These are phyloP conservation scores for Microcos paniculata DNA, from an alignment of 345 rosid genomes.

Conservation along the genomic window DNA sequence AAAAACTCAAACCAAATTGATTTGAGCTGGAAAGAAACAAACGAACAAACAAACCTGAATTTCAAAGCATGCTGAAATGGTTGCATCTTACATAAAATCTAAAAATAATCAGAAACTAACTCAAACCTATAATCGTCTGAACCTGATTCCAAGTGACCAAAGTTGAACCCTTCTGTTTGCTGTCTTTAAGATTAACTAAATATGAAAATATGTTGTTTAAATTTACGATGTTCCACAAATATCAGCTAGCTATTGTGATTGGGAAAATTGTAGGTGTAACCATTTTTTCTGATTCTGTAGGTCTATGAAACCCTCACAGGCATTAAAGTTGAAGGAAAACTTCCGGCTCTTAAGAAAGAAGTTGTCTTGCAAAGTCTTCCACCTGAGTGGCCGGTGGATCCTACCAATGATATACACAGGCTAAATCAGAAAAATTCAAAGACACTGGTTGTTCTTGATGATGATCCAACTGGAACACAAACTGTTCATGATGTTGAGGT, in stretches of 20 bases:
- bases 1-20: no score
- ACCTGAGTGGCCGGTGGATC: slow-evolving; percentile 82
- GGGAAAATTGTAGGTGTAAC: slow-evolving; percentile 7
- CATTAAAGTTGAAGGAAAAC: slow-evolving; percentile 80
- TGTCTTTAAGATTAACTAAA: neutral
- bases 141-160: no score
- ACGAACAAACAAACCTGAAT: no score
- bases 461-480: slow-evolving; percentile 99
- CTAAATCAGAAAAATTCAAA: slow-evolving; percentile 62
- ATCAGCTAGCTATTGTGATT: neutral
- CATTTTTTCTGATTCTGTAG: slow-evolving; percentile 31
- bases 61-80: no score
- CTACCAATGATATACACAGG: slow-evolving; percentile 56
- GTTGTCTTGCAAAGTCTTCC: slow-evolving; percentile 70
- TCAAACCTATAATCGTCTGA: no score
- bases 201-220: neutral
- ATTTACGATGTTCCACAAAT: neutral
- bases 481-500: slow-evolving; percentile 98
- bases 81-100: no score
- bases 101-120: no score
- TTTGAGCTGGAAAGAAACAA: no score
- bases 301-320: slow-evolving; percentile 87
- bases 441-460: slow-evolving; percentile 91
- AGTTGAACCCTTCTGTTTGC: neutral
- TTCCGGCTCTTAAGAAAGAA: slow-evolving; percentile 68